Evolutionary conservation across 169 alveolate species (phyloP).

Genomic region (Cyclospora cayetanensis): DNA sequence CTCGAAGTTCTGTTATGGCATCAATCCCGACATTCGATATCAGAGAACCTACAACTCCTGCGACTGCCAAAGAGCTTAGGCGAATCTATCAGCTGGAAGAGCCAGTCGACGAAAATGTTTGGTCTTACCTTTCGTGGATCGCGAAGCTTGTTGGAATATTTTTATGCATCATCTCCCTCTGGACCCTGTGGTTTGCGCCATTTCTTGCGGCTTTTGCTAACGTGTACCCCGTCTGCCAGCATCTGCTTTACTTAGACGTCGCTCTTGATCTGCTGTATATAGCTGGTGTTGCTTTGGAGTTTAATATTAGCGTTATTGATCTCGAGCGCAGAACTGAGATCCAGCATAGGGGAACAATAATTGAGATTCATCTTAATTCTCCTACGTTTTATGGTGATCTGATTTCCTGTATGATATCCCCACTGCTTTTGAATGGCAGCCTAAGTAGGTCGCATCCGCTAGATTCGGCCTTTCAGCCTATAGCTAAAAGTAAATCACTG

Average conservation of each 20-base stretch:
- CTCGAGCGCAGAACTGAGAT: constrained; percentile 34
- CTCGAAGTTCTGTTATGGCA: constrained; percentile 33
- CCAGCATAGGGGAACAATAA: constrained; percentile 8
- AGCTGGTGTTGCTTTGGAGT: constrained; percentile 26
- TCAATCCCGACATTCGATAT: constrained; percentile 52
- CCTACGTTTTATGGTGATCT: not conserved
- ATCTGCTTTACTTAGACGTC: not conserved
- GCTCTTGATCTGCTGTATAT: not conserved
- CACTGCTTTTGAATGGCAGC: not conserved
- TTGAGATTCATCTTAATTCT: not conserved
- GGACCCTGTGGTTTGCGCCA: constrained; percentile 33
- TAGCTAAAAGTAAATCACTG: too few relatives aligned
- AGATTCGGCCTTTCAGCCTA: too few relatives aligned
- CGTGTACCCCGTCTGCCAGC: not conserved
- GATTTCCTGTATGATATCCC: constrained; percentile 22
- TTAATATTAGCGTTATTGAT: constrained; percentile 33
- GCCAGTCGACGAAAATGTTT: constrained; percentile 51
- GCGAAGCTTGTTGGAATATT: constrained; percentile 13
- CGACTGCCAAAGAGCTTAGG: constrained; percentile 10
- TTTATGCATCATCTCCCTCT: constrained; percentile 17
- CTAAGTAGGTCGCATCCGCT: not conserved
- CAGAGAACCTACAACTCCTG: constrained; percentile 44
- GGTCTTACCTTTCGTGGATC: constrained; percentile 35
- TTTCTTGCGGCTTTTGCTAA: constrained; percentile 29
- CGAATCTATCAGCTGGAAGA: constrained; percentile 56